phyloP scores from a whole-genome alignment of 164 flowering plant species.

The Magnolia sinica region DNA sequence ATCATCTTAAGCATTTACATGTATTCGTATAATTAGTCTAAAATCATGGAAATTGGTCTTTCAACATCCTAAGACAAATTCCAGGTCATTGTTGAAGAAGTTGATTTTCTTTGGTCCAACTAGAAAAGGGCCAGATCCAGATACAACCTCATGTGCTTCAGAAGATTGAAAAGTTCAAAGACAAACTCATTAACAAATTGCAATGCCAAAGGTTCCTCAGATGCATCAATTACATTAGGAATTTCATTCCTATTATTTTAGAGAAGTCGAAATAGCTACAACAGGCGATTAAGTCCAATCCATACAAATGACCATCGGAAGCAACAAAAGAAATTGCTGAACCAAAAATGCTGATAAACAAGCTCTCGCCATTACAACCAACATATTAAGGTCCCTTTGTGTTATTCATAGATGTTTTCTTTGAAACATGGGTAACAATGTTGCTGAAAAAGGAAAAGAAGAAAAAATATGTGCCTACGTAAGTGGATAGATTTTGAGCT shows the following conservation, averaged over 20 bases:
- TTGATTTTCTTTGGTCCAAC: background rate
- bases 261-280: background rate
- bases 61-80: conserved; percentile 1
- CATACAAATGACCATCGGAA: background rate
- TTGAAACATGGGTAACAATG: background rate
- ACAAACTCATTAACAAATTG: too few relatives aligned
- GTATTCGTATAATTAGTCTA: too few relatives aligned
- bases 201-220: too few relatives aligned
- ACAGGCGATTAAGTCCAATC: background rate
- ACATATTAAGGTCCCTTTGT: background rate
- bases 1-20: too few relatives aligned
- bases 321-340: background rate
- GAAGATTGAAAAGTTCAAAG: too few relatives aligned
- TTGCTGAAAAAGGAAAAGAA: background rate
- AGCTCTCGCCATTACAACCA: background rate
- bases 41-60: too few relatives aligned
- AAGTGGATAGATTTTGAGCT: background rate
- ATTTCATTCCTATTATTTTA: background rate
- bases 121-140: background rate
- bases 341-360: background rate
- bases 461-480: background rate
- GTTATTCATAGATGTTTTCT: background rate
- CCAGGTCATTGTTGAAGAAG: background rate
- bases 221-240: too few relatives aligned
- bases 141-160: too few relatives aligned